Evolutionary conservation across 2,329 filamentous ascomycete species (phyloP).

Genomic region (Penicillium expansum): DNA sequence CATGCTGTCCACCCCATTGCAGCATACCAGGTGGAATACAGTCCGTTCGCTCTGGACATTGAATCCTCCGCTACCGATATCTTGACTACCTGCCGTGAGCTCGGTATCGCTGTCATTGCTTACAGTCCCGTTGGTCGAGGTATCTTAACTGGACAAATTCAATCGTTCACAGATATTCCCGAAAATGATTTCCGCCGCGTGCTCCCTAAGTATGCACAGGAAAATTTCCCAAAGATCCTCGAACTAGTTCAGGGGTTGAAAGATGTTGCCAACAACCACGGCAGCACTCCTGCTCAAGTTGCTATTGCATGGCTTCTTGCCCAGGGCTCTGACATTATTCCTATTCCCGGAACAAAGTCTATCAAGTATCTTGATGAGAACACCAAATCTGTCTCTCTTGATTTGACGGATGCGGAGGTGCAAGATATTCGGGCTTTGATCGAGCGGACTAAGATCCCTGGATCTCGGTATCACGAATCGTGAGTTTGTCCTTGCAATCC

Average conservation of each 20-base stretch:
- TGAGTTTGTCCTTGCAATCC: background rate
- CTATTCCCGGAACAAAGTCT: conserved; percentile 28
- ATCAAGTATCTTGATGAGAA: conserved; percentile 18
- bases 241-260: conserved; percentile 50
- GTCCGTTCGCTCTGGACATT: conserved; percentile 45
- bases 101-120: conserved; percentile 45
- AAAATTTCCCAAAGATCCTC: conserved; percentile 55
- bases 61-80: conserved; percentile 41
- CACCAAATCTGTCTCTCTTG: background rate
- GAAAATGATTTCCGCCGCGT: conserved; percentile 47
- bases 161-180: conserved; percentile 47
- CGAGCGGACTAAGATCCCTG: background rate
- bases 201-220: conserved; percentile 50
- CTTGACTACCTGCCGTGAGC: conserved; percentile 46
- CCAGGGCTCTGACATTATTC: conserved; percentile 46
- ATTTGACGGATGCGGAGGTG: conserved; percentile 14
- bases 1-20: conserved; percentile 45
- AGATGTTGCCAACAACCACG: conserved; percentile 53
- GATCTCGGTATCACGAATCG: background rate
- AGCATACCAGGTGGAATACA: conserved; percentile 51
- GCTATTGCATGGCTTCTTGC: conserved; percentile 62
- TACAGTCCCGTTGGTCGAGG: conserved; percentile 44
- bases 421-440: conserved; percentile 12
- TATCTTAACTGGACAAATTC: conserved; percentile 38
- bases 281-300: conserved; percentile 55